These are phyloP conservation scores for Auricularia sp. DNA, from an alignment of 768 basidiomycete genomes.

Conservation along the genomic window DNA sequence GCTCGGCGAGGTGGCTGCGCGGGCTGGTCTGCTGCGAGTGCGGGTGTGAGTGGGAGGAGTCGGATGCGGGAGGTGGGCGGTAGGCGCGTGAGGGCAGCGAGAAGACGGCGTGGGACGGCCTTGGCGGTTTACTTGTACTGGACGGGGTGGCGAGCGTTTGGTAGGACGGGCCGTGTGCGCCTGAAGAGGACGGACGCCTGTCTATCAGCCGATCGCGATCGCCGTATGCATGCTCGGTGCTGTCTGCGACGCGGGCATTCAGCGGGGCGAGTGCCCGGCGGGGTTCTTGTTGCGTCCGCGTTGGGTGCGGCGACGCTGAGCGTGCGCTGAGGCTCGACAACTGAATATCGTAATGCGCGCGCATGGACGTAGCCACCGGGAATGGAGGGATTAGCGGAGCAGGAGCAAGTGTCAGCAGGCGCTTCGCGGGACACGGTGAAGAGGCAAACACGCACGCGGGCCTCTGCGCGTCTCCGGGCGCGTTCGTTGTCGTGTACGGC, in stretches of 20 bases:
- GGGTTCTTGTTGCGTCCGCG: neutral
- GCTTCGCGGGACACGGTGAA: neutral
- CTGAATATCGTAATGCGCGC: neutral
- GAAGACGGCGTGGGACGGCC: neutral
- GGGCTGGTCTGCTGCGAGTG: neutral
- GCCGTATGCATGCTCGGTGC: neutral
- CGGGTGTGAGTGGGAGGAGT: neutral
- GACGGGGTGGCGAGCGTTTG: neutral
- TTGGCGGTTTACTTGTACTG: neutral
- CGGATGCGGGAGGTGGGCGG: neutral
- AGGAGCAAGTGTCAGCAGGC: neutral
- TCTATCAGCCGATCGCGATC: neutral
- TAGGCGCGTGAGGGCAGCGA: neutral
- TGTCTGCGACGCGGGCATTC: neutral
- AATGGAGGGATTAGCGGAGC: neutral
- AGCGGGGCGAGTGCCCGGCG: neutral
- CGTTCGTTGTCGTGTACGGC: neutral
- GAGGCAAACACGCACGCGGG: neutral
- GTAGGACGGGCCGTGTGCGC: neutral
- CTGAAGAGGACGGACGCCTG: neutral
- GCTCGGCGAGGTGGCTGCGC: neutral
- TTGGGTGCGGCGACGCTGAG: neutral
- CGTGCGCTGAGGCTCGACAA: neutral
- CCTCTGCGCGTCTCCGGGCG: neutral
- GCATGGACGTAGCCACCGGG: neutral